Evolutionary conservation across 768 basidiomycete genomes (phyloP).

Genomic region (Naganishia randhawae): DNA sequence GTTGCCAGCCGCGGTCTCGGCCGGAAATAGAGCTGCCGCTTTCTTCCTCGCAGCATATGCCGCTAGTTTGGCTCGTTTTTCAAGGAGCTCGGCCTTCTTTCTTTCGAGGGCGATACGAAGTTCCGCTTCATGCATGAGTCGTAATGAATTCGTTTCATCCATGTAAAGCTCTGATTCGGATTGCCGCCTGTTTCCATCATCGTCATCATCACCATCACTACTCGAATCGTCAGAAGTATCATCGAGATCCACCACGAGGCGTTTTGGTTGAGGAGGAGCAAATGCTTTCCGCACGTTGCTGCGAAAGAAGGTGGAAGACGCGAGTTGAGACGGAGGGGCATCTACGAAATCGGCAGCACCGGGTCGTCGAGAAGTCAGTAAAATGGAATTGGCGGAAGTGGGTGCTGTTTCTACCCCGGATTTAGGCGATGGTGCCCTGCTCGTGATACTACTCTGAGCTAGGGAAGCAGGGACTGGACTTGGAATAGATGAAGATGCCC

Average conservation of each 20-base stretch:
- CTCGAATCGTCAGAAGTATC: constrained; percentile 15
- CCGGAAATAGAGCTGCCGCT: constrained; percentile 6
- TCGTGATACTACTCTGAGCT: not conserved
- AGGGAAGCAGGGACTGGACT: not conserved
- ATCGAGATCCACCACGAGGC: constrained; percentile 13
- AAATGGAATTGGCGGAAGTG: not conserved
- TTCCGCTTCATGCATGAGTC: constrained; percentile 13
- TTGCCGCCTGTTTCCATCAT: not conserved
- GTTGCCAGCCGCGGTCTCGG: not conserved
- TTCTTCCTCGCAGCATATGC: constrained; percentile 15
- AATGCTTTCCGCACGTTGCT: constrained; percentile 10
- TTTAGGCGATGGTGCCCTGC: not conserved
- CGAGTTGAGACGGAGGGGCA: constrained; percentile 1
- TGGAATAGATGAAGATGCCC: not conserved
- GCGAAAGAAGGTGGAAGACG: constrained; percentile 16
- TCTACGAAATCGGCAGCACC: constrained; percentile 19
- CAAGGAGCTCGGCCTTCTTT: constrained; percentile 5
- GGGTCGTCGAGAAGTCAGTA: not conserved
- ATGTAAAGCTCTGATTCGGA: not conserved
- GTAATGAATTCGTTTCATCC: not conserved
- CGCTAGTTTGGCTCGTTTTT: constrained; percentile 10
- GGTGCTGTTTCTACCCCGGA: not conserved
- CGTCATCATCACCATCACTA: not conserved
- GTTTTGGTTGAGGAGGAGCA: constrained; percentile 12
- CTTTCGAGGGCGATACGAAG: constrained; percentile 12